Evolutionary conservation across 2,329 filamentous ascomycete species (phyloP).

Genomic region (Tolypocladium tropicale): DNA sequence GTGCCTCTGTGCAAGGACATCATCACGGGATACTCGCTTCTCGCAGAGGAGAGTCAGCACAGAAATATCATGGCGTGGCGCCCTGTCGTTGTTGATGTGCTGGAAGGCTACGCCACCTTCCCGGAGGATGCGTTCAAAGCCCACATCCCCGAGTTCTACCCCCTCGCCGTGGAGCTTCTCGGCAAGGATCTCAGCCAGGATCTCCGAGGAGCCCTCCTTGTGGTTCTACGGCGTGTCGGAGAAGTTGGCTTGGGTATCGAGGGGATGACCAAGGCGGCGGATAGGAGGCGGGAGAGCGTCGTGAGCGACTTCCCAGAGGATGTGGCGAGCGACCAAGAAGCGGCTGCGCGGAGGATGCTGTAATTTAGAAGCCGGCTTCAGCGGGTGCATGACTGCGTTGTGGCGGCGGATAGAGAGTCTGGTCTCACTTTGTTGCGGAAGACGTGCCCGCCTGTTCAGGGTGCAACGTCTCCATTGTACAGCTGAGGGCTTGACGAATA

Average conservation of each 20-base stretch:
- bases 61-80: slow-evolving; percentile 96
- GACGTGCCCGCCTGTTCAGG: not conserved
- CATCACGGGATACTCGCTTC: slow-evolving; percentile 68
- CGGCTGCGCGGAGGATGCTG: slow-evolving; percentile 24
- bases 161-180: slow-evolving; percentile 72
- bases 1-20: slow-evolving; percentile 95
- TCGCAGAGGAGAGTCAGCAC: slow-evolving; percentile 95
- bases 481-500: not conserved
- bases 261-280: slow-evolving; percentile 28
- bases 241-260: slow-evolving; percentile 58
- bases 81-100: slow-evolving; percentile 90
- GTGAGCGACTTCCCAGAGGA: slow-evolving; percentile 22
- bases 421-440: not conserved
- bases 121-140: slow-evolving; percentile 68
- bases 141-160: slow-evolving; percentile 77
- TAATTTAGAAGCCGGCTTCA: slow-evolving; percentile 6
- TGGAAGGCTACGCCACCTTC: slow-evolving; percentile 86
- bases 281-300: slow-evolving; percentile 29
- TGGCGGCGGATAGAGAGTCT: slow-evolving; percentile 18
- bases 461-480: not conserved
- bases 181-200: slow-evolving; percentile 73
- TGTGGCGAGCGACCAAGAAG: slow-evolving; percentile 17
- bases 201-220: slow-evolving; percentile 66
- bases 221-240: slow-evolving; percentile 70
- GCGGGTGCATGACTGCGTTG: slow-evolving; percentile 15